Percentiles rank a stretch among this genome's conserved stretches.
Evolutionary conservation across 805 yeast species (phyloP).

Genomic region (Tetrapisispora taiwanensis): DNA sequence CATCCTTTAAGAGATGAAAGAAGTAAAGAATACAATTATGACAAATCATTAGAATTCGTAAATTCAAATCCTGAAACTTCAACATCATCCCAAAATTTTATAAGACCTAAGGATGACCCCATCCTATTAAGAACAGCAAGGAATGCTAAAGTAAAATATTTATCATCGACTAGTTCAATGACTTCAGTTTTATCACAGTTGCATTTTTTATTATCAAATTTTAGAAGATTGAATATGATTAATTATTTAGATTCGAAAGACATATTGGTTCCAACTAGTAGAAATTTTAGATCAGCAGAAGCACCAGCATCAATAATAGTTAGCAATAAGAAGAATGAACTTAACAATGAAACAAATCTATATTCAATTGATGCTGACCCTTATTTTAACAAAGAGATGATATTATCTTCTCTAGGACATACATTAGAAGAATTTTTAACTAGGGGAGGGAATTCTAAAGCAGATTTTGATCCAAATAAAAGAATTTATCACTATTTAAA

Average conservation of each 20-base stretch:
- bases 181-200: slow-evolving; percentile 65
- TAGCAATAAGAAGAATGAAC: slow-evolving; percentile 22
- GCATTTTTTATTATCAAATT: slow-evolving; percentile 59
- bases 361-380: slow-evolving; percentile 67
- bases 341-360: slow-evolving; percentile 30
- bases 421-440: slow-evolving; percentile 60
- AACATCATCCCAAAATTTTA: background rate
- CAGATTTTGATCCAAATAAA: slow-evolving; percentile 2
- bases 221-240: slow-evolving; percentile 40
- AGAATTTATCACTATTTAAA: slow-evolving; percentile 64
- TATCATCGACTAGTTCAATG: slow-evolving; percentile 83
- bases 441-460: background rate
- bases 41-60: slow-evolving; percentile 47
- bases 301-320: slow-evolving; percentile 52
- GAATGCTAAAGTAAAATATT: slow-evolving; percentile 30
- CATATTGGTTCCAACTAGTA: slow-evolving; percentile 31
- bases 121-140: slow-evolving; percentile 40
- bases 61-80: slow-evolving; percentile 38
- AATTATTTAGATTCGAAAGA: slow-evolving; percentile 33
- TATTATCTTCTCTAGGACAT: slow-evolving; percentile 68
- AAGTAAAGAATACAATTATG: slow-evolving; percentile 60
- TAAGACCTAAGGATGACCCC: slow-evolving; percentile 40
- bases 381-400: slow-evolving; percentile 53
- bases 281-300: slow-evolving; percentile 37
- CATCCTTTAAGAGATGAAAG: slow-evolving; percentile 73